These are phyloP conservation scores for Claviceps monticola DNA, from an alignment of 2,329 filamentous ascomycete genomes.

Conservation along the genomic window DNA sequence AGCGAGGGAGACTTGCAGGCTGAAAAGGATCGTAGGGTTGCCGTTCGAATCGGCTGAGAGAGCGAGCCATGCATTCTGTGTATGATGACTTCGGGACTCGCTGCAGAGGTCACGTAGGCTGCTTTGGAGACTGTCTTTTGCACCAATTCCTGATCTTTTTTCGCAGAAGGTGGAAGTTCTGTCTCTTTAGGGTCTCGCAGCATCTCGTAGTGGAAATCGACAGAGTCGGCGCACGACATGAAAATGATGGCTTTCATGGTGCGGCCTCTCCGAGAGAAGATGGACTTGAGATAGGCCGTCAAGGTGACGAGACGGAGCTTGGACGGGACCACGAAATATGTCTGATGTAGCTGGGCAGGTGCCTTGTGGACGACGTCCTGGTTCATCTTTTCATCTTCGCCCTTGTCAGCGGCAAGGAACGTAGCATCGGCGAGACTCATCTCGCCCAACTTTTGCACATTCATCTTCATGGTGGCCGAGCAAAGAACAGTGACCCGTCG, in stretches of 20 bases:
- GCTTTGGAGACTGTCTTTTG: conserved; percentile 54
- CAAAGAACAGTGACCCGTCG: conserved; percentile 80
- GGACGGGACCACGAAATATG: conserved; percentile 73
- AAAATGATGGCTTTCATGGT: conserved; percentile 97
- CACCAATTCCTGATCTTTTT: conserved; percentile 22
- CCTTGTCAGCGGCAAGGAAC: conserved; percentile 60
- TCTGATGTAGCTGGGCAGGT: conserved; percentile 86
- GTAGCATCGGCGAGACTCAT: conserved; percentile 89
- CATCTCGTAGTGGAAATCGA: conserved; percentile 90
- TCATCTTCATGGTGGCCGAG: conserved; percentile 96
- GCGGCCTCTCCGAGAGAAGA: conserved; percentile 76
- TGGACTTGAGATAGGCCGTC: conserved; percentile 67
- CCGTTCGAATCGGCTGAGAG: conserved; percentile 72
- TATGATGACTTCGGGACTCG: conserved; percentile 59
- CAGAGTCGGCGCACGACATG: conserved; percentile 90
- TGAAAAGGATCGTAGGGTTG: conserved; percentile 70
- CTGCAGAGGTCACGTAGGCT: conserved; percentile 57
- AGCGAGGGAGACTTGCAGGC: conserved; percentile 61
- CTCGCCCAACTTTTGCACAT: conserved; percentile 83
- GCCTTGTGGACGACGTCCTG: conserved; percentile 54
- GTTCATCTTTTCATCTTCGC: conserved; percentile 29
- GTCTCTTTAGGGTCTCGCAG: conserved; percentile 36
- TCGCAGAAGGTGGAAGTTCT: conserved; percentile 13
- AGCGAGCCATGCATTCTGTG: conserved; percentile 89
- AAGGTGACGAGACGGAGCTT: conserved; percentile 86